These are phyloP conservation scores for Pseudogymnoascus sp. DNA, from an alignment of 2,329 filamentous ascomycete genomes.

Conservation along the genomic window DNA sequence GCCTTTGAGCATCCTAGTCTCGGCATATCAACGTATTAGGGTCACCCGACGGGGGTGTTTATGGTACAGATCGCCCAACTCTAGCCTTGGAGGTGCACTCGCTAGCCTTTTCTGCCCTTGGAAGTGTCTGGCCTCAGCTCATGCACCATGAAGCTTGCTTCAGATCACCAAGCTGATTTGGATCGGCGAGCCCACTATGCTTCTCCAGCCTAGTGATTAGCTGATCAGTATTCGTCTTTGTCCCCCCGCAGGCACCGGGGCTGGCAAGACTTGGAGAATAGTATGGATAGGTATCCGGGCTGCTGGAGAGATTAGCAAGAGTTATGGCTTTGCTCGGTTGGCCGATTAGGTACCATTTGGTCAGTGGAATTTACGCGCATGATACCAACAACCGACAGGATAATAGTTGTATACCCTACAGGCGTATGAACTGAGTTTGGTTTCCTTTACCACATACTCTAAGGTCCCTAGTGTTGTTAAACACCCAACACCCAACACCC, in stretches of 20 bases:
- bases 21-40: not conserved
- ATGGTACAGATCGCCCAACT: not conserved
- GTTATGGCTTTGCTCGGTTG: not conserved
- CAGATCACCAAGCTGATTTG: not conserved
- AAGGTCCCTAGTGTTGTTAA: not conserved
- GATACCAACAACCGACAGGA: not conserved
- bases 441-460: not conserved
- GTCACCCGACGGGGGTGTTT: not conserved
- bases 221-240: not conserved
- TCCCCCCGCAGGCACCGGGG: not conserved
- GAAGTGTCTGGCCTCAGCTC: not conserved
- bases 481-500: not conserved
- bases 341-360: not conserved
- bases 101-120: not conserved
- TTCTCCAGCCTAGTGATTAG: not conserved
- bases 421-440: not conserved
- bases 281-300: not conserved
- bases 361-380: not conserved
- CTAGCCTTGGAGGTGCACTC: not conserved
- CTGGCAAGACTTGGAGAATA: not conserved
- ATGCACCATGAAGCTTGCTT: not conserved
- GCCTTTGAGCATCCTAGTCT: not conserved
- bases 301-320: not conserved
- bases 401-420: not conserved
- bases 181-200: not conserved